Evolutionary conservation across 2,329 filamentous ascomycete genomes (phyloP), one percentile per base, ranked within the genome.

Genomic region (Ceratocystis cubensis): DNA sequence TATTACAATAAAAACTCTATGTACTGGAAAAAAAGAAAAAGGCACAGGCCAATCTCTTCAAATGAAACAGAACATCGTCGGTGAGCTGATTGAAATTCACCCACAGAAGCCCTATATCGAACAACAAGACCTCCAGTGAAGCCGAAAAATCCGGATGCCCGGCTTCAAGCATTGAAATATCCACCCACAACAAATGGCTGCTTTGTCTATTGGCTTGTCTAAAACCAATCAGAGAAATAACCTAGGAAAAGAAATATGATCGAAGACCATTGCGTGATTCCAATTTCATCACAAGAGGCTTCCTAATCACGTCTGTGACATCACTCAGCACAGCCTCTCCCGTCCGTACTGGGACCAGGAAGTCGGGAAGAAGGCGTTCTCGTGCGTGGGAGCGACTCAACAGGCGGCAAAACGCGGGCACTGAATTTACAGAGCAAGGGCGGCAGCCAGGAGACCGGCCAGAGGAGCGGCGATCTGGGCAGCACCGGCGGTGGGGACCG

Each of bases 1-100:
- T 68, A 68, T 65, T 65, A 68, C 66, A 68, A 41, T 41, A 50
- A 68, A 65, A 68, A 68, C 66, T 68, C 66, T 68, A 68, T 65
- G 61, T 59, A 65, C 63, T 50, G 48, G 64, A 45, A 66, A 65
- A 64, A 65, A 66, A 67, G 1, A 37, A 61, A 64, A 59, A 64
- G 57, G 3, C 44, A n/a, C 7, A 61, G 46, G 2, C 50, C 33
- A 30, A 46, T 44, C n/a, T 6, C 63, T 25, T 7, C 33, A 15
- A 10, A 25, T 8, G 6, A 59, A 57, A 57, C 25, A 30, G 15
- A 45, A 22, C 46, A 8, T 13, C 10, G n/a, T 15, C 20, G n/a
- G 7, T 22, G 48, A 10, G 48, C 6, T 50, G 48, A n/a, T 25
- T 1, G n/a, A 20, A 50, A 50, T 22, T 2, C 48, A 7, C 20